Evolutionary conservation across 2,329 filamentous ascomycete species (phyloP), one percentile per base, ranked within the genome.

Genomic region (Fusarium sp.): DNA sequence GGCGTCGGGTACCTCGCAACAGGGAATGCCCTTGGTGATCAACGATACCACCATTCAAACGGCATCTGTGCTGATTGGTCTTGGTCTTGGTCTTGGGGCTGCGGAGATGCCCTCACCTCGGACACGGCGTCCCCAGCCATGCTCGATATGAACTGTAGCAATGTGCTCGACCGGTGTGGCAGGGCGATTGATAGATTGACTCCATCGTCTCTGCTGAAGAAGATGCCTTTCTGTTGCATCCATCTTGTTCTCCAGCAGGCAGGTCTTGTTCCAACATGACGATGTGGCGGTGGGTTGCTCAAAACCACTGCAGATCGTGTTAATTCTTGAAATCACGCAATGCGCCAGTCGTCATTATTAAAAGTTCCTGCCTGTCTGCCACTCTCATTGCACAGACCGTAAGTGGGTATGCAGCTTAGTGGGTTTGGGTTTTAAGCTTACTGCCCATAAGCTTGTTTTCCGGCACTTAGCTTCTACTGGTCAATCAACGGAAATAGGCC

Each of bases 361-460:
- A 22, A n/a, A 35, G 24, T 13, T n/a, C 10, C 55, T 48, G 61
- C 24, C 42, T 20, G 18, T 15, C 55, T 48, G 54, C 24, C 42
- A 14, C 24, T 32, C 41, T 24, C 6, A 50, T 64, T 58, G 48
- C 28, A 30, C 51, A 30, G 35, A 24, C 15, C 20, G 12, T 15
- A 36, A 39, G 36, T 53, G 54, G 54, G 28, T 53, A 60, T 38
- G 28, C 10, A 15, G 2, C 18, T 24, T 51, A 66, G 36, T 38
- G 13, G 45, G 24, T 59, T 57, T 44, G n/a, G 36, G 44, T 53
- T 70, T 70, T 70, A 70, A 70, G 67, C 67, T 70, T 70, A 70
- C 67, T 47, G 50, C 6, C n/a, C 32, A 50, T 69, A 70, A 70
- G 67, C 66, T 70, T 70, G 67, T 70, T 65, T 70, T 70, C n/a